Evolutionary conservation across 2,329 filamentous ascomycete species (phyloP), one percentile per base, ranked within the genome.

Genomic region (Colletotrichum neosansevieriae): DNA sequence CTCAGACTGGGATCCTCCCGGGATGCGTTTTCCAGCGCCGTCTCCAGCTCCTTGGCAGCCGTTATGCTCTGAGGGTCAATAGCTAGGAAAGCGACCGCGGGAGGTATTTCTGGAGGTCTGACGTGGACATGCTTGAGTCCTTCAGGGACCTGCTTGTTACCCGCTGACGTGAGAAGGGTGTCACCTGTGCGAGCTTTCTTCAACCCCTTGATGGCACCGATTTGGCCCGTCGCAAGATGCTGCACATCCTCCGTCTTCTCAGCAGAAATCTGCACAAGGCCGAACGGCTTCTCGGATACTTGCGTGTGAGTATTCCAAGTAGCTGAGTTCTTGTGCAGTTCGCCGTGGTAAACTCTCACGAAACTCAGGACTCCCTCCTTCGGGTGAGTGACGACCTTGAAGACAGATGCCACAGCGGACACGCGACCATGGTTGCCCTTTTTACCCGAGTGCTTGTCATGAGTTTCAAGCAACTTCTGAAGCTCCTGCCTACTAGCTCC

Each of bases 71-170:
- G 84, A 0, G 86, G 93, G 71, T 98, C 95, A 32, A 98, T 90
- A 69, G 94, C 93, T n/a, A 97, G 91, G 78, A 98, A 99, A 75
- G 98, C 97, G 0, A 99, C 96, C 0, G 96, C 94, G 0, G 96
- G 94, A 0, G 96, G 95, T 0, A 98, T 93, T 67, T 92, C 88
- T 32, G 97, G 96, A 0, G 96, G 94, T 15, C 94, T 89, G 40
- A 99, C 88, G 75, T 97, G 94, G 15, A 98, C 82, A 15, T 86
- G 90, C 57, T 91, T 89, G 56, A 97, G 81, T 1, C 89, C 86
- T 15, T 89, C 86, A 17, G 92, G 89, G 1, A 93, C 90, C 0
- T 88, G 86, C 6, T 86, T 86, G 76, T 81, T 80, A 9, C 79
- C 88, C 24, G 87, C 84, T 73, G 93, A 94, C 2, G 91, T 89